phyloP scores from a whole-genome alignment of 805 yeast genomes.

The Teunomyces aglyptinius region DNA sequence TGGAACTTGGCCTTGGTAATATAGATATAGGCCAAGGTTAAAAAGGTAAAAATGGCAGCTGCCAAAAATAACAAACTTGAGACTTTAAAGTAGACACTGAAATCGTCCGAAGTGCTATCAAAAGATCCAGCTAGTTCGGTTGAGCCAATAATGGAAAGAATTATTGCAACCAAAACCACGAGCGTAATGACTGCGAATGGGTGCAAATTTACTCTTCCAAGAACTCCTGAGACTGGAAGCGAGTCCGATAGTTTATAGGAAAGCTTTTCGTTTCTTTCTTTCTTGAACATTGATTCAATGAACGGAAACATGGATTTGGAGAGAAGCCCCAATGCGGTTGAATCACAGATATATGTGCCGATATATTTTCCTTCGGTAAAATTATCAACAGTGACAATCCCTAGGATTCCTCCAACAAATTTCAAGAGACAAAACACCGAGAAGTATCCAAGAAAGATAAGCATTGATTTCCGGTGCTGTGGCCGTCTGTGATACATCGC shows the following conservation, averaged over 20 bases:
- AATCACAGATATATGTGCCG: conserved; percentile 7
- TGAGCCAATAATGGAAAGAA: conserved; percentile 5
- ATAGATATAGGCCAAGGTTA: neutral
- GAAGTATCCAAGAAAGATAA: conserved; percentile 5
- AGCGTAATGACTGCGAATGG: conserved; percentile 1
- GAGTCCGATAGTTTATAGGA: neutral
- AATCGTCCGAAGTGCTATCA: neutral
- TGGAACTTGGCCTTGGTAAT: neutral
- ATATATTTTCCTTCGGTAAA: conserved; percentile 1
- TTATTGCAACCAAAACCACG: conserved; percentile 4
- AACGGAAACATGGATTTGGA: conserved; percentile 8
- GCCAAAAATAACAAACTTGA: conserved; percentile 7
- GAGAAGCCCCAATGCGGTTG: conserved; percentile 7
- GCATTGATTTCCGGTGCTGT: neutral
- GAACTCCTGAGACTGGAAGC: neutral
- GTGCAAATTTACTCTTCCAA: conserved; percentile 2
- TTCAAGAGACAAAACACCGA: conserved; percentile 4
- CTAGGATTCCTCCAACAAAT: conserved; percentile 6
- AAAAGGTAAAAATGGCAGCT: neutral
- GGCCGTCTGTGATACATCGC: neutral
- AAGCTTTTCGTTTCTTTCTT: conserved; percentile 1
- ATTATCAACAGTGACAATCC: neutral
- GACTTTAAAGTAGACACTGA: neutral
- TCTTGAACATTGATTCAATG: conserved; percentile 4
- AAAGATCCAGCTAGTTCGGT: neutral